Evolutionary conservation across 352 stramenopile species (phyloP).

Genomic region (Phytophthora litchii): DNA sequence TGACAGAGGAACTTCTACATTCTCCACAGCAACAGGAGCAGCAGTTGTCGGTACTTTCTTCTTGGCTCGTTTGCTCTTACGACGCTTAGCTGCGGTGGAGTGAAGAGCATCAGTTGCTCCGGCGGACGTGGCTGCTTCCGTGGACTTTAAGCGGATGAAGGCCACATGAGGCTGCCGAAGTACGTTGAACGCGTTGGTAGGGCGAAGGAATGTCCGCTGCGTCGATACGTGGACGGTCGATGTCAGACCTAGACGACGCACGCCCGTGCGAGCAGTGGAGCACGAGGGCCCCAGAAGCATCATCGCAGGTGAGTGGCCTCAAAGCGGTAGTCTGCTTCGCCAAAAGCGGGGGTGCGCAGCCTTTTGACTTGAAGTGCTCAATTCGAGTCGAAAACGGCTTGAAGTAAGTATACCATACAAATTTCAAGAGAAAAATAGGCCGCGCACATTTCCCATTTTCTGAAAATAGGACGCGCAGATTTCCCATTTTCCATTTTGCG

Average conservation of each 20-base stretch:
- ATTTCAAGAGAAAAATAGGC: too few relatives aligned
- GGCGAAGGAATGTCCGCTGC: neutral
- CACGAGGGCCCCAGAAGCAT: conserved; percentile 31
- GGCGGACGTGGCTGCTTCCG: neutral
- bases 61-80: conserved; percentile 34
- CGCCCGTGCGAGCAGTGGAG: conserved; percentile 11
- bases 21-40: conserved; percentile 1
- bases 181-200: neutral
- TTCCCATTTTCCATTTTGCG: too few relatives aligned
- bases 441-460: too few relatives aligned
- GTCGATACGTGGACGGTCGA: neutral
- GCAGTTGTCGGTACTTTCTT: conserved; percentile 24
- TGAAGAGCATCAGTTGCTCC: conserved; percentile 11
- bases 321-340: too few relatives aligned
- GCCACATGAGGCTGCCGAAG: conserved; percentile 6
- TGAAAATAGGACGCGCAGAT: too few relatives aligned
- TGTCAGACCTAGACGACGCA: conserved; percentile 23
- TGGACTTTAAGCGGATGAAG: conserved; percentile 16
- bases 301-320: conserved; percentile 1
- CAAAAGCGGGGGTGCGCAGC: too few relatives aligned
- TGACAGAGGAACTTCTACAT: conserved; percentile 1
- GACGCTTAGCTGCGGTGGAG: conserved; percentile 36
- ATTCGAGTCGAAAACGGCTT: too few relatives aligned
- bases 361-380: too few relatives aligned
- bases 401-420: too few relatives aligned